Evolutionary conservation across 345 rosid species (phyloP), one percentile per base, ranked within the genome.

Genomic region (Pugionium dolabratum): DNA sequence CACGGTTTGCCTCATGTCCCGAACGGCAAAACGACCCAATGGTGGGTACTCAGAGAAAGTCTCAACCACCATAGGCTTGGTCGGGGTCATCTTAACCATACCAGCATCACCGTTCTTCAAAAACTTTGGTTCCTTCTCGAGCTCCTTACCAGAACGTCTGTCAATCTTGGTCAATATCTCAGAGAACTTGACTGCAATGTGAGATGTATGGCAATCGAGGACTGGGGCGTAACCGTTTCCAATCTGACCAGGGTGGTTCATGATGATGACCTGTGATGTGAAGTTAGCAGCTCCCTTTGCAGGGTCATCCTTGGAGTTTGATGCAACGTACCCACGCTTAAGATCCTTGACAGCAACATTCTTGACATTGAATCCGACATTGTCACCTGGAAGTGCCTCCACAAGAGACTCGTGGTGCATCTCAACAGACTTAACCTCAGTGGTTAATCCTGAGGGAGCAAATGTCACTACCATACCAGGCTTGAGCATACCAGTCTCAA

Each of bases 1-100:
- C 0, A 18, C 18, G 18, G 18, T 18, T 18, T 90, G 97, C 5
- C 97, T 84, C 97, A 90, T 90, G 75, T 90, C 97, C 73, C 97
- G 81, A 35, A 90, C 97, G 0, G 97, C 97, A 40, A 90, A 90
- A 5, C 97, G 87, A 3, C 97, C 97, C 5, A 90, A 88, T 0
- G 97, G 97, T 5, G 97, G 95, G 69, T 90, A 90, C 52, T 56
- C 80, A 0, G 91, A 79, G 86, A 90, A 90, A 1, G 97, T 87
- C 78, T 90, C 97, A 0, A 90, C 97, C 1, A 90, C 97, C 97
- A 90, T 90, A 47, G 97, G 97, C 84, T 90, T 90, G 68, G 87
- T 82, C 3, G 95, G 95, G 71, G 79, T 67, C 87, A 83, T 80
- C 85, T 83, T 83, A 25, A 83, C 83, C 66, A 81, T 54, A 18